A percentile compares a stretch with the other conserved stretches of the same genome.
phyloP scores from a whole-genome alignment of 2,329 filamentous ascomycete species.

The Ceratocystis destructans region DNA sequence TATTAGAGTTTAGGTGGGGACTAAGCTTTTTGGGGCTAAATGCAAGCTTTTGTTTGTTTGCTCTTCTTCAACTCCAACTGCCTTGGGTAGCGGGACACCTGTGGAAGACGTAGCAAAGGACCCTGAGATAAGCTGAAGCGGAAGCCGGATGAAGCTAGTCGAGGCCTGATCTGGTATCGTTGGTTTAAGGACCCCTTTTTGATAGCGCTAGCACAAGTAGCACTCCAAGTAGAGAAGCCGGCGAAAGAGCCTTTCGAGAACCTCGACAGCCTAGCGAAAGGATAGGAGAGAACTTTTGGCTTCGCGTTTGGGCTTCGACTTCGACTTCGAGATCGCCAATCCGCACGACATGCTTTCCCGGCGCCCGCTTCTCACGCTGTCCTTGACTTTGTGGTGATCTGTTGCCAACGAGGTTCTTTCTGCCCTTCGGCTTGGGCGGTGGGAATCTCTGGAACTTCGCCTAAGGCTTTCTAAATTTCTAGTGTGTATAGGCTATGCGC shows the following conservation, averaged over 20 bases:
- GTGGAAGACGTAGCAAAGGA: neutral
- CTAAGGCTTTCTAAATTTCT: neutral
- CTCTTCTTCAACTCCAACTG: neutral
- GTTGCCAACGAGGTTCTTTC: neutral
- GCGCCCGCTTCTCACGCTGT: neutral
- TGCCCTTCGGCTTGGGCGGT: slow-evolving; percentile 1
- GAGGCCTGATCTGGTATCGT: neutral
- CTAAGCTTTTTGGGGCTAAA: neutral
- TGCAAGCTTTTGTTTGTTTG: neutral
- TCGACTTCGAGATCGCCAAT: slow-evolving; percentile 1
- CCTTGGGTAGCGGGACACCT: neutral
- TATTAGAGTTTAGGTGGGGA: neutral
- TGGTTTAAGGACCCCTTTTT: neutral
- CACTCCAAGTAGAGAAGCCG: no score
- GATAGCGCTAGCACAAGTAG: no score
- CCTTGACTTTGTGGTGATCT: neutral
- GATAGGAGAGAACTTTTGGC: no score
- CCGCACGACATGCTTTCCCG: neutral
- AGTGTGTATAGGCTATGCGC: slow-evolving; percentile 1
- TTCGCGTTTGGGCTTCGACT: neutral
- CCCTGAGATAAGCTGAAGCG: neutral
- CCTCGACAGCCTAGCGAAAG: no score
- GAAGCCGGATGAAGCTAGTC: neutral
- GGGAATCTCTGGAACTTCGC: neutral
- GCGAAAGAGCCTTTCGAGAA: no score